Base-by-base conservation (phyloP, 1,139 yeast genomes). In the Geotrichum carabidarum region DNA sequence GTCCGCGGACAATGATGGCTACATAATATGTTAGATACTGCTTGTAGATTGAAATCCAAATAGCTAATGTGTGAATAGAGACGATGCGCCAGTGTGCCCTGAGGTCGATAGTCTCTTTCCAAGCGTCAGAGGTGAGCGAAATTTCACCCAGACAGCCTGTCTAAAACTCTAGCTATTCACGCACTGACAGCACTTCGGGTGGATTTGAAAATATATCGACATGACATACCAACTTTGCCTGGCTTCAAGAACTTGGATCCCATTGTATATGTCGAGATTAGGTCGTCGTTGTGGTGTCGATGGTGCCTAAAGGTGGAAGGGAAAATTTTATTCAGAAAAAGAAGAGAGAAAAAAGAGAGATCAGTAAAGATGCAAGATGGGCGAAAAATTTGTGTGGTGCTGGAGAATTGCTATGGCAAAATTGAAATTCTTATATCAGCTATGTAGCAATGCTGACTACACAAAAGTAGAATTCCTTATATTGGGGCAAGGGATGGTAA, bases 1-100 rank as follows among this genome's bases (percentile, higher is more conserved):
- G 94, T 76, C 99, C 99, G 80, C 98, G 94, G 79, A 93, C 96
- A 78, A 93, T 91, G 81, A 93, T 91, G 82, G 99, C 98, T 87
- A 74, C n/a, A 37, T 17, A 5, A 22, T 22, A 5, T 22, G 27
- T 22, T 22, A 22, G 27, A 60, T 56, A 38, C 48, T 54, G 50
- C 52, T 64, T 65, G 64, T 49, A 14, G 17, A 12, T 11, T 34
- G 4, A 36, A 6, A 14, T 35, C 17, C 17, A 8, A 18, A 27
- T 4, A 15, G 27, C 27, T 22, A 5, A 5, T 22, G 27, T 3
- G 27, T 22, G 27, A 22, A 22, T 22, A 30, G n/a, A 42, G 15
- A 42, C 2, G 15, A 22, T 11, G 18, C 45, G 4, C 14, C 4
- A 11, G 8, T 22, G 3, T 3, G 27, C 5, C 27, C 27, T 22